Conservation (phyloP, 2,329 filamentous ascomycete genomes). For the Fusarium bactridioides region DNA sequence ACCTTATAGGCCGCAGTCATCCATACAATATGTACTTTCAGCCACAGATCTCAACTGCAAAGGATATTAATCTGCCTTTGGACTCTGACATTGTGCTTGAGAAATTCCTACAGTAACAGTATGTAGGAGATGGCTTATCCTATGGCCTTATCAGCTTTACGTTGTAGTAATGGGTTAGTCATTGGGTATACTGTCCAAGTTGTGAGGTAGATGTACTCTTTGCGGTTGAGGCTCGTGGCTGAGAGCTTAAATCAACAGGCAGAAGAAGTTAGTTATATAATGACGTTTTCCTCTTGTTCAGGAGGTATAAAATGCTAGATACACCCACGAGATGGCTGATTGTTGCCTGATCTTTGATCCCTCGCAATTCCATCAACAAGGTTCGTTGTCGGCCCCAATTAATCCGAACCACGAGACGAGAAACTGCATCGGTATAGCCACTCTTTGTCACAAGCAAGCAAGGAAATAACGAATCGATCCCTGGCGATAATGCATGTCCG, state of each 20-base stretch:
- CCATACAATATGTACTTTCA: not conserved
- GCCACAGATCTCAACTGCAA: not conserved
- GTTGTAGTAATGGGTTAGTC: too few species aligned
- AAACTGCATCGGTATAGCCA: not conserved
- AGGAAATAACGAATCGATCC: not conserved
- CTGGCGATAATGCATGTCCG: not conserved
- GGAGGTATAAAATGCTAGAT: not conserved
- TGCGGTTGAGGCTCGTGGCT: too few species aligned
- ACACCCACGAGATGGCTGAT: not conserved
- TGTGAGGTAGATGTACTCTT: too few species aligned
- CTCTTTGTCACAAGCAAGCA: not conserved
- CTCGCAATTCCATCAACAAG: too few species aligned
- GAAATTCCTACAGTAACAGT: too few species aligned
- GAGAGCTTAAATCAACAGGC: too few species aligned
- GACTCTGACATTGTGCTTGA: too few species aligned
- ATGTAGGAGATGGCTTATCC: too few species aligned
- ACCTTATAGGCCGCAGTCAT: too few species aligned
- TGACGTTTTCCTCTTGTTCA: too few species aligned
- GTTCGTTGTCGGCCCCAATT: not conserved
- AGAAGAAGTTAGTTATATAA: too few species aligned
- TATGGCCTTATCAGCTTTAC: fast-evolving
- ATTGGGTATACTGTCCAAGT: too few species aligned
- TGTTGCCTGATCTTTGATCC: not conserved
- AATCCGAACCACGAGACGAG: not conserved
- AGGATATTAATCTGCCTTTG: not conserved